phyloP scores from a whole-genome alignment of 805 yeast species.

The Huiozyma sinensis region DNA sequence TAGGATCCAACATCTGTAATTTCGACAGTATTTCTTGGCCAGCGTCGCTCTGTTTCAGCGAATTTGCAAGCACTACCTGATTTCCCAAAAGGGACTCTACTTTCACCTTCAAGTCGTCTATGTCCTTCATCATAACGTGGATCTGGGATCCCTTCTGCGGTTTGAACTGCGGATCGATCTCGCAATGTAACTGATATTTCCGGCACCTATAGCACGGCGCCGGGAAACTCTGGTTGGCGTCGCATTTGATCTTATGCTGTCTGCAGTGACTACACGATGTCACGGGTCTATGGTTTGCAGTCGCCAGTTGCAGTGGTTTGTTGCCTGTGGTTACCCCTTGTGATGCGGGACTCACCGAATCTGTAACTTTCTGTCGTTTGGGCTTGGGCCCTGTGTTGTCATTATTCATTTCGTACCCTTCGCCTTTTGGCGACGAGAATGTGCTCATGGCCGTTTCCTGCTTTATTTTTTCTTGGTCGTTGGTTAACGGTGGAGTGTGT shows the following conservation, averaged over 20 bases:
- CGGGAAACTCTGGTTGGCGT: constrained; percentile 78
- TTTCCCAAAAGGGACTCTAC: constrained; percentile 56
- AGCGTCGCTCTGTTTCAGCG: constrained; percentile 1
- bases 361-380: not conserved
- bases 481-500: too few relatives aligned
- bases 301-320: not conserved
- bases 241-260: constrained; percentile 88
- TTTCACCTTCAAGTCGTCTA: constrained; percentile 65
- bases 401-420: too few relatives aligned
- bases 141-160: constrained; percentile 90
- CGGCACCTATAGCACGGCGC: constrained; percentile 75
- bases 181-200: constrained; percentile 69
- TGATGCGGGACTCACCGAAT: not conserved
- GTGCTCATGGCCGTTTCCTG: too few relatives aligned
- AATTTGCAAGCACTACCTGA: constrained; percentile 33
- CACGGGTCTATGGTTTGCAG: constrained; percentile 61
- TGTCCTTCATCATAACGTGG: constrained; percentile 73
- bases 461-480: too few relatives aligned
- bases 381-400: not conserved
- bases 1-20: not conserved
- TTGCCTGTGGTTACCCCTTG: not conserved
- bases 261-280: constrained; percentile 91
- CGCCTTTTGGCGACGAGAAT: too few relatives aligned
- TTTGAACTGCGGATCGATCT: constrained; percentile 81
- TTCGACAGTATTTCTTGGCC: constrained; percentile 3